A percentile compares a stretch with the other conserved stretches of the same genome.
These are phyloP conservation scores for Tuber indicum DNA, from an alignment of 495 filamentous ascomycete species.

Conservation along the genomic window DNA sequence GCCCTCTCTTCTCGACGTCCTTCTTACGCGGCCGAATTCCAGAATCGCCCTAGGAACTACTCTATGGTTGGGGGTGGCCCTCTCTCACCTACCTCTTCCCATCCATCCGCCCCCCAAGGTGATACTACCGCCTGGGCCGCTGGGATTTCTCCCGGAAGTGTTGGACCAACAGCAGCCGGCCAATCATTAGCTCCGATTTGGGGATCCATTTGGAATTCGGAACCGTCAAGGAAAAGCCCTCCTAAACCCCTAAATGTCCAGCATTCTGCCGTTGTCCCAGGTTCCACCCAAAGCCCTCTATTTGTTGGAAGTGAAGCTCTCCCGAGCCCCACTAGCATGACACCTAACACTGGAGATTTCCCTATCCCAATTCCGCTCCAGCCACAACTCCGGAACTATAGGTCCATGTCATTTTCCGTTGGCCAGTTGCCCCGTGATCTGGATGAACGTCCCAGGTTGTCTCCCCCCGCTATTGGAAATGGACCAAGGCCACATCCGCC, in stretches of 20 bases:
- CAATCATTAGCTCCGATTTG: conserved; percentile 39
- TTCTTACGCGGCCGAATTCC: conserved; percentile 55
- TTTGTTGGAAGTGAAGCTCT: conserved; percentile 48
- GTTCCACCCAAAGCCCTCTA: conserved; percentile 42
- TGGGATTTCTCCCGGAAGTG: conserved; percentile 40
- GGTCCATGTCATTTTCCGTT: conserved; percentile 94
- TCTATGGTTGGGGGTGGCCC: conserved; percentile 52
- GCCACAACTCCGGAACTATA: conserved; percentile 83
- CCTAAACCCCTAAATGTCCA: conserved; percentile 38
- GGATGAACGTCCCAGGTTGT: conserved; percentile 53
- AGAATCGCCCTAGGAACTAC: conserved; percentile 57
- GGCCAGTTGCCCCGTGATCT: conserved; percentile 68
- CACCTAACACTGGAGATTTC: conserved; percentile 58
- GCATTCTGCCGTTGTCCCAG: conserved; percentile 33
- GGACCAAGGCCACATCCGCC: conserved; percentile 53
- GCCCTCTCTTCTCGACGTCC: conserved; percentile 50
- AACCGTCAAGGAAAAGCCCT: conserved; percentile 42
- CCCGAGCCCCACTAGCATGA: conserved; percentile 51
- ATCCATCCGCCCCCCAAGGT: conserved; percentile 63
- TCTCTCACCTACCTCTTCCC: conserved; percentile 68
- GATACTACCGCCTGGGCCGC: conserved; percentile 65
- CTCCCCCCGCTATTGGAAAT: conserved; percentile 46
- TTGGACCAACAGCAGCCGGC: conserved; percentile 16
- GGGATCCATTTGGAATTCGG: conserved; percentile 42
- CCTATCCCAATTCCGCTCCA: conserved; percentile 87